phyloP scores from a whole-genome alignment of 202 grass and related monocot species.

The Hordeum pubiflorum region DNA sequence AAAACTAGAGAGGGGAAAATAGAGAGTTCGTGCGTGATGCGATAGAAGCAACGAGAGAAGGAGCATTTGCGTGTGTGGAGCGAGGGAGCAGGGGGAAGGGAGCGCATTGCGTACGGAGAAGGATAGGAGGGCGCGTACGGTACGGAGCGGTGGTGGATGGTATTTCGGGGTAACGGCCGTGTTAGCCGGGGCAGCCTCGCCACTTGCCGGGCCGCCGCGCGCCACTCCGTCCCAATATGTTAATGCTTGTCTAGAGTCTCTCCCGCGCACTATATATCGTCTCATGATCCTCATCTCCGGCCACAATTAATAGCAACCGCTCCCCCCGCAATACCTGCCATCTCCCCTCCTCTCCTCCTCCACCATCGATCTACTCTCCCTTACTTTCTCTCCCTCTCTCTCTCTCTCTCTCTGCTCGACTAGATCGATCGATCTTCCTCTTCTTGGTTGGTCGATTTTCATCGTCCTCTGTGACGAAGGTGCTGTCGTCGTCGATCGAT shows the following conservation, averaged over 20 bases:
- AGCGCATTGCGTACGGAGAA: constrained; percentile 12
- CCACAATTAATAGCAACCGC: constrained; percentile 11
- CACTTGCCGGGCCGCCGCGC: neutral
- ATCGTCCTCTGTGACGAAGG: neutral
- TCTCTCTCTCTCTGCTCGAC: too few species aligned
- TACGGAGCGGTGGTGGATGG: neutral
- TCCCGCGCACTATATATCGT: neutral
- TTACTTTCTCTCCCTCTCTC: too few species aligned
- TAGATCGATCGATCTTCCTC: neutral
- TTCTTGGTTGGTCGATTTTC: neutral
- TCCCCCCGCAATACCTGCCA: constrained; percentile 11
- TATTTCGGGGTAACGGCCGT: neutral
- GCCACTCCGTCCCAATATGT: neutral
- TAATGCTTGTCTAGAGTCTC: neutral
- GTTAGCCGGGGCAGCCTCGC: neutral
- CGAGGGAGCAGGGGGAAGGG: neutral
- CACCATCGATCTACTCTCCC: neutral
- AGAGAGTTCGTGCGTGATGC: neutral
- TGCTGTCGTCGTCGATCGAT: neutral
- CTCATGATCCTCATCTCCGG: neutral
- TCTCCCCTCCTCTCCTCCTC: neutral
- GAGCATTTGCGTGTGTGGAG: neutral
- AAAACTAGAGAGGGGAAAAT: too few species aligned
- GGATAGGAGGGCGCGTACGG: neutral
- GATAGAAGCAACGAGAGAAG: neutral